phyloP scores from a whole-genome alignment of 2,329 filamentous ascomycete genomes.

The Clarireedia paspali region DNA sequence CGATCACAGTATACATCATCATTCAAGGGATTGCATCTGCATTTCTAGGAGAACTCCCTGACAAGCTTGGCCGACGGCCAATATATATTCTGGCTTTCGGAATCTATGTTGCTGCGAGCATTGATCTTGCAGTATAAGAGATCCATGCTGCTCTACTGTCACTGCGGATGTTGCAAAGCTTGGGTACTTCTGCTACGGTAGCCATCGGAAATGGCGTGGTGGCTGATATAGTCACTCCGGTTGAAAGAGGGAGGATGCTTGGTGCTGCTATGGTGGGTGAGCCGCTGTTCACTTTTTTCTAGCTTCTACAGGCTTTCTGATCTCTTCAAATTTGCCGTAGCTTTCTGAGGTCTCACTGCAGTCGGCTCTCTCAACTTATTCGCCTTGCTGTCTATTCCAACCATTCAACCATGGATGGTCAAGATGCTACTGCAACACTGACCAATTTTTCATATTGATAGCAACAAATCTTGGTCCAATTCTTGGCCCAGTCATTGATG shows the following conservation, averaged over 20 bases:
- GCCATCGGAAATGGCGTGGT: constrained; percentile 57
- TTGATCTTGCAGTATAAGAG: constrained; percentile 39
- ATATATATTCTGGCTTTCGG: constrained; percentile 41
- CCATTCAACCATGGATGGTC: constrained; percentile 50
- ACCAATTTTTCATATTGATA: background rate
- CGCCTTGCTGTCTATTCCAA: constrained; percentile 38
- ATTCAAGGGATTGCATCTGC: constrained; percentile 48
- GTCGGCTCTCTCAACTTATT: background rate
- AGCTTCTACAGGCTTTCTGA: background rate
- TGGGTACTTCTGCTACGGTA: constrained; percentile 49
- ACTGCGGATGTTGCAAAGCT: constrained; percentile 49
- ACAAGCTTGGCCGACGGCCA: constrained; percentile 43
- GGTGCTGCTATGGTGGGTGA: constrained; percentile 25
- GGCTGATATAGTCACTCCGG: constrained; percentile 57
- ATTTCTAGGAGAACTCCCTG: constrained; percentile 43
- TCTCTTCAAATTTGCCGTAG: too few relatives aligned
- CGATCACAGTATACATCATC: constrained; percentile 6
- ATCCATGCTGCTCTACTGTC: constrained; percentile 43
- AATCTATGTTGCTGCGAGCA: constrained; percentile 45
- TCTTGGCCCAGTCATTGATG: background rate
- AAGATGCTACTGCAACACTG: too few relatives aligned
- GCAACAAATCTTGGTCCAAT: background rate
- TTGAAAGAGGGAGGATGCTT: constrained; percentile 52
- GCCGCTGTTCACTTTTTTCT: constrained; percentile 24
- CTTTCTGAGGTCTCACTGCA: too few relatives aligned